Conservation (phyloP, 2,329 filamentous ascomycete genomes). For the Lasiodiplodia hormozganensis region DNA sequence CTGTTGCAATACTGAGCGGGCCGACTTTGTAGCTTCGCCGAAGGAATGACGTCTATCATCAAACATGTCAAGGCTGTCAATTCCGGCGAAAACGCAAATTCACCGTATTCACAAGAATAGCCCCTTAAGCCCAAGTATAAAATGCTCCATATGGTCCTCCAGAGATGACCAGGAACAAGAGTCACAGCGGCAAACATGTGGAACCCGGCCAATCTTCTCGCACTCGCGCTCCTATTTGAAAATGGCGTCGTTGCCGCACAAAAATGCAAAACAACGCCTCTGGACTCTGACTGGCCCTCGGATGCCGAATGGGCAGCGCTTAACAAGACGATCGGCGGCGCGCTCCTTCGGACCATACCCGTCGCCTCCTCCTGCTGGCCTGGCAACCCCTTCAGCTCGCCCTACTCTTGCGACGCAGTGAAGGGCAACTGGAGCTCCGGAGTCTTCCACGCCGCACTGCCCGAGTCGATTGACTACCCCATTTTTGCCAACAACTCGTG, state of each 20-base stretch:
- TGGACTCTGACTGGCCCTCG: conserved; percentile 57
- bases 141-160: background rate
- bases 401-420: conserved; percentile 32
- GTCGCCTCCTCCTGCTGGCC: conserved; percentile 52
- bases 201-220: background rate
- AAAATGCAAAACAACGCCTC: conserved; percentile 58
- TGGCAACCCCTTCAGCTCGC: conserved; percentile 49
- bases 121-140: background rate
- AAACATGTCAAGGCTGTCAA: no score
- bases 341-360: conserved; percentile 52
- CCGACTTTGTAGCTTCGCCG: no score
- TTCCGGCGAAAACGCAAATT: no score
- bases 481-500: conserved; percentile 36
- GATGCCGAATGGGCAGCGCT: conserved; percentile 54
- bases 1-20: no score
- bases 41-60: no score
- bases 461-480: conserved; percentile 18
- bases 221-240: background rate
- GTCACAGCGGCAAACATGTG: background rate
- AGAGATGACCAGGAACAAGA: background rate
- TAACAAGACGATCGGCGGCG: conserved; percentile 54
- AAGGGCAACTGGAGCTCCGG: conserved; percentile 41
- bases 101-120: no score
- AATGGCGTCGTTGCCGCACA: background rate
- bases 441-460: conserved; percentile 38